Conservation (phyloP, 495 filamentous ascomycete species). For the Hyaloscypha finlandica region DNA sequence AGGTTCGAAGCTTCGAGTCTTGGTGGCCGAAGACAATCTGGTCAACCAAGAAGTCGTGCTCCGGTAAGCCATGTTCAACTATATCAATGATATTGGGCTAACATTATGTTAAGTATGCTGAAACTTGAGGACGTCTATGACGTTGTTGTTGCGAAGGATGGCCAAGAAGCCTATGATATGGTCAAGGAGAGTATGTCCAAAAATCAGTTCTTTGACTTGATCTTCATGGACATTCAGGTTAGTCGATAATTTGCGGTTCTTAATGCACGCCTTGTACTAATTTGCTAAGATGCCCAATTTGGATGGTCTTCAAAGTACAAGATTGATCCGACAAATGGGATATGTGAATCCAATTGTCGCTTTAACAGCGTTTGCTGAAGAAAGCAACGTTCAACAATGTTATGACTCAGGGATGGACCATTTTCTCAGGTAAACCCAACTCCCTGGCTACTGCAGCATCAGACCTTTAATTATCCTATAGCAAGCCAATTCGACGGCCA, state of each 20-base stretch:
- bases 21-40: slow-evolving; percentile 94
- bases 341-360: slow-evolving; percentile 91
- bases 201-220: slow-evolving; percentile 71
- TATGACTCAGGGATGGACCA: slow-evolving; percentile 76
- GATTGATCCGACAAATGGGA: slow-evolving; percentile 84
- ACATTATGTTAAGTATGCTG: slow-evolving; percentile 46
- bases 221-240: slow-evolving; percentile 82
- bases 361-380: slow-evolving; percentile 86
- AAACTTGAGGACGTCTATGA: slow-evolving; percentile 55
- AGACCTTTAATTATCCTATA: neutral
- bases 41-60: slow-evolving; percentile 94
- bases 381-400: slow-evolving; percentile 84
- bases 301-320: slow-evolving; percentile 83
- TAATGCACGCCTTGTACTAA: neutral
- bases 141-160: slow-evolving; percentile 82
- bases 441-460: neutral
- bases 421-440: slow-evolving; percentile 47
- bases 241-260: slow-evolving; percentile 31
- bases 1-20: slow-evolving; percentile 69
- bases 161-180: slow-evolving; percentile 83
- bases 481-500: slow-evolving; percentile 81
- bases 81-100: slow-evolving; percentile 5
- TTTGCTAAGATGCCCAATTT: slow-evolving; percentile 81
- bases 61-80: slow-evolving; percentile 41
- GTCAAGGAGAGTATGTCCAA: slow-evolving; percentile 81